Evolutionary conservation across 2,329 filamentous ascomycete species (phyloP).

Genomic region (Myrmaecium sp.): DNA sequence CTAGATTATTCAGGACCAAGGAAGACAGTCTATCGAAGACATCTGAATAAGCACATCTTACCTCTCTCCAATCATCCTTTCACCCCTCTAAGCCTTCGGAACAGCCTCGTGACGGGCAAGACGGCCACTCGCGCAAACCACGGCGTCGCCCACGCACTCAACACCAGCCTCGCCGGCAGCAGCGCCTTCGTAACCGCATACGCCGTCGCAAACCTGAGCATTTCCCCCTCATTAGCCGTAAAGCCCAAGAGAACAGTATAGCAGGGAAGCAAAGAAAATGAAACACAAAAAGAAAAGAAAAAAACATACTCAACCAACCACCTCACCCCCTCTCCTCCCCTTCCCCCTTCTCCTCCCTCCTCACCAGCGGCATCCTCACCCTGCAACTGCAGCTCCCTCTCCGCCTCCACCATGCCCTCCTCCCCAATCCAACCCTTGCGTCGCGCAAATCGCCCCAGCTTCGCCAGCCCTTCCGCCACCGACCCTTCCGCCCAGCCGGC

Average conservation of each 20-base stretch:
- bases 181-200: slow-evolving; percentile 82
- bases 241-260: neutral
- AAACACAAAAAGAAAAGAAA: neutral
- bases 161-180: slow-evolving; percentile 56
- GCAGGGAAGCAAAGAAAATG: neutral
- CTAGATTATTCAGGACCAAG: too few species aligned
- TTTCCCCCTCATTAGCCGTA: neutral
- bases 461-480: slow-evolving; percentile 45
- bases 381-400: slow-evolving; percentile 14
- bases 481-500: slow-evolving; percentile 34
- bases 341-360: slow-evolving; percentile 19
- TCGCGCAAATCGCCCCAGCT: slow-evolving; percentile 61
- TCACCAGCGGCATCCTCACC: slow-evolving; percentile 11
- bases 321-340: slow-evolving; percentile 27
- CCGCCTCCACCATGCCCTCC: slow-evolving; percentile 29
- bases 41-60: too few species aligned
- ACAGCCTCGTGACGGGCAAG: slow-evolving; percentile 23
- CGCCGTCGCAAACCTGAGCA: slow-evolving; percentile 53
- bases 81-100: neutral
- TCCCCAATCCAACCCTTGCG: slow-evolving; percentile 66
- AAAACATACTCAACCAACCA: slow-evolving; percentile 34
- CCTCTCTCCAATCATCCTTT: too few species aligned
- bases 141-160: slow-evolving; percentile 77
- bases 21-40: too few species aligned
- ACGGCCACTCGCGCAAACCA: slow-evolving; percentile 66